Evolutionary conservation across 2,329 filamentous ascomycete species (phyloP).

Genomic region (Capronia epimyces): DNA sequence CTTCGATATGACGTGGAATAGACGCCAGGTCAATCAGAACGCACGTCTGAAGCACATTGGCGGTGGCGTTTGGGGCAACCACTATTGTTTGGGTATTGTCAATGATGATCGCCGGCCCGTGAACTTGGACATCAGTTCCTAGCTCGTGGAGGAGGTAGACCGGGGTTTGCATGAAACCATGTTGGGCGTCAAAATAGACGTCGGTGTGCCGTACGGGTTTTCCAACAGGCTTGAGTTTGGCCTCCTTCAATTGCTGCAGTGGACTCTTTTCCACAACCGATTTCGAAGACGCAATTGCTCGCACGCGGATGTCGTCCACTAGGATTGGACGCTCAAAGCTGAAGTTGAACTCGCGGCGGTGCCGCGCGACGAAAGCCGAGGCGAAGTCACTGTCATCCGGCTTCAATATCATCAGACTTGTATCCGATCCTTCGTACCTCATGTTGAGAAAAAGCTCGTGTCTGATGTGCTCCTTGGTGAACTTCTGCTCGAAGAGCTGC

Average conservation of each 20-base stretch:
- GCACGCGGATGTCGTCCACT: conserved; percentile 79
- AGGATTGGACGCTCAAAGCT: conserved; percentile 76
- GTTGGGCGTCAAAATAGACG: conserved; percentile 36
- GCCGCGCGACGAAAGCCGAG: conserved; percentile 74
- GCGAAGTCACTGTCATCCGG: conserved; percentile 66
- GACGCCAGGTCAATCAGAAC: background rate
- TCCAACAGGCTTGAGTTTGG: too few relatives aligned
- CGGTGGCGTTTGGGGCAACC: conserved; percentile 36
- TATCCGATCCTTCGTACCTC: conserved; percentile 48
- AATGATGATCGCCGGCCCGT: conserved; percentile 31
- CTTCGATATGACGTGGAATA: conserved; percentile 42
- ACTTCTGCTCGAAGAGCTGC: conserved; percentile 62
- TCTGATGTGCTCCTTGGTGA: conserved; percentile 38
- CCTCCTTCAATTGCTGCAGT: conserved; percentile 41
- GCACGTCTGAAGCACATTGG: conserved; percentile 33
- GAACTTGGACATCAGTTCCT: conserved; percentile 32
- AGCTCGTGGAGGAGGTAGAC: conserved; percentile 36
- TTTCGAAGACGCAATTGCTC: too few relatives aligned
- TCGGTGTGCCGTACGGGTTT: background rate
- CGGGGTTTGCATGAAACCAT: conserved; percentile 32
- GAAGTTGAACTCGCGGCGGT: conserved; percentile 88
- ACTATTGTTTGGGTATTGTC: conserved; percentile 46
- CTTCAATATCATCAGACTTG: conserved; percentile 47
- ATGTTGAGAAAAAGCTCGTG: conserved; percentile 45
- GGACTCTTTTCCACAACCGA: background rate